Percentiles rank a stretch among this genome's conserved stretches.
Conservation (phyloP, 805 yeast species). For the Metschnikowia borealis region DNA sequence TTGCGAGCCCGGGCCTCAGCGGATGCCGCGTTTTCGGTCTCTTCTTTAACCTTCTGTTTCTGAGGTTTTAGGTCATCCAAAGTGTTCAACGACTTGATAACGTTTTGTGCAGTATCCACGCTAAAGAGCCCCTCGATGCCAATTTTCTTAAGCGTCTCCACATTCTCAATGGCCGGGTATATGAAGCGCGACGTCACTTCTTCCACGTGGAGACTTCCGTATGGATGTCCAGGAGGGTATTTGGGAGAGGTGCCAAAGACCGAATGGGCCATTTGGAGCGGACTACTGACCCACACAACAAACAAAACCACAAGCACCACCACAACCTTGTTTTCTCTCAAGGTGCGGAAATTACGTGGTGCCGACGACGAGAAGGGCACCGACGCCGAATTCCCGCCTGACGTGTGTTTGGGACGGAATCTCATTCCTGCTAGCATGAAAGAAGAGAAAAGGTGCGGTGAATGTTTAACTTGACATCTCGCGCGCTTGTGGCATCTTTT, state of each 20-base stretch:
- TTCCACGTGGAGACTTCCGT: conserved; percentile 30
- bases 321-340: conserved; percentile 8
- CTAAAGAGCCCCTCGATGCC: conserved; percentile 39
- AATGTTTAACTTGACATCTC: background rate
- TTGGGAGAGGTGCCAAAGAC: background rate
- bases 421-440: conserved; percentile 12
- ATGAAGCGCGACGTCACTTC: conserved; percentile 51
- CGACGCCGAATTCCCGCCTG: conserved; percentile 2
- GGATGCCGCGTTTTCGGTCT: conserved; percentile 44
- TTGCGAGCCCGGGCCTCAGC: conserved; percentile 46
- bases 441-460: background rate
- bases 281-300: conserved; percentile 13
- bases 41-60: conserved; percentile 38
- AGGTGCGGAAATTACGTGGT: background rate
- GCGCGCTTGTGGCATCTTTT: background rate
- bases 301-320: conserved; percentile 6
- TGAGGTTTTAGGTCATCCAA: conserved; percentile 41
- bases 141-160: conserved; percentile 55
- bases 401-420: conserved; percentile 15
- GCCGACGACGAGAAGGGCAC: conserved; percentile 3
- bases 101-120: conserved; percentile 41
- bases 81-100: conserved; percentile 36
- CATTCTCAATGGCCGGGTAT: conserved; percentile 74
- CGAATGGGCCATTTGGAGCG: conserved; percentile 2
- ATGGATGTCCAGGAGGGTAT: conserved; percentile 34